These are phyloP conservation scores for Boehmeria nivea DNA, from an alignment of 306 rosid species.

Conservation along the genomic window DNA sequence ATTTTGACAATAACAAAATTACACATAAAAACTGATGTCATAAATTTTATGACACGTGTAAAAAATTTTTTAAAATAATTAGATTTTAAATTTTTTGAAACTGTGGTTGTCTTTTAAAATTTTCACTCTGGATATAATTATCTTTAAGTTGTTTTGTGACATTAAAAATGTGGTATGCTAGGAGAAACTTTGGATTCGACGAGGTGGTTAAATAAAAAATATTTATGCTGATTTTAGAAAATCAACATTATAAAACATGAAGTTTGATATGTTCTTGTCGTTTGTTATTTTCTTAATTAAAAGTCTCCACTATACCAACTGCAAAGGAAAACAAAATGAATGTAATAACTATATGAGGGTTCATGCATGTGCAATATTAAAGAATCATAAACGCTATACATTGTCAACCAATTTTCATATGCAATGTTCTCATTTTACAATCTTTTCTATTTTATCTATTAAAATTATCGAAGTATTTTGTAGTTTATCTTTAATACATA, in stretches of 20 bases:
- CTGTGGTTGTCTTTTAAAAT: too few relatives aligned
- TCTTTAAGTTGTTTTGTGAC: background rate
- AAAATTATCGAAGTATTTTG: too few relatives aligned
- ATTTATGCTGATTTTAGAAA: background rate
- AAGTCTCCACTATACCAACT: background rate
- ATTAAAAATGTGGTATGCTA: background rate
- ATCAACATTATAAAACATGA: background rate
- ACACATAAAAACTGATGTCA: too few relatives aligned
- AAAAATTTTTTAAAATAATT: too few relatives aligned
- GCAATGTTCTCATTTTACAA: too few relatives aligned
- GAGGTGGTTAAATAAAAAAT: background rate
- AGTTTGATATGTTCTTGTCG: slow-evolving; percentile 2
- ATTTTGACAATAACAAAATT: too few relatives aligned
- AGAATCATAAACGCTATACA: background rate
- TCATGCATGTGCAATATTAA: slow-evolving; percentile 7
- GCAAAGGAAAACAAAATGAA: background rate
- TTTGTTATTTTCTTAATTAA: background rate
- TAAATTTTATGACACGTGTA: too few relatives aligned
- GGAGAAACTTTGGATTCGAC: background rate
- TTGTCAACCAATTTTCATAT: slow-evolving; percentile 6
- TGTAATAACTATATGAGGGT: background rate
- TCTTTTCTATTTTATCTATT: too few relatives aligned
- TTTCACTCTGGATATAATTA: too few relatives aligned
- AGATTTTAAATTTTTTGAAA: too few relatives aligned
- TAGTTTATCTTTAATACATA: too few relatives aligned